phyloP scores from a whole-genome alignment of 2,329 filamentous ascomycete species.

The Fusarium nematophilum region DNA sequence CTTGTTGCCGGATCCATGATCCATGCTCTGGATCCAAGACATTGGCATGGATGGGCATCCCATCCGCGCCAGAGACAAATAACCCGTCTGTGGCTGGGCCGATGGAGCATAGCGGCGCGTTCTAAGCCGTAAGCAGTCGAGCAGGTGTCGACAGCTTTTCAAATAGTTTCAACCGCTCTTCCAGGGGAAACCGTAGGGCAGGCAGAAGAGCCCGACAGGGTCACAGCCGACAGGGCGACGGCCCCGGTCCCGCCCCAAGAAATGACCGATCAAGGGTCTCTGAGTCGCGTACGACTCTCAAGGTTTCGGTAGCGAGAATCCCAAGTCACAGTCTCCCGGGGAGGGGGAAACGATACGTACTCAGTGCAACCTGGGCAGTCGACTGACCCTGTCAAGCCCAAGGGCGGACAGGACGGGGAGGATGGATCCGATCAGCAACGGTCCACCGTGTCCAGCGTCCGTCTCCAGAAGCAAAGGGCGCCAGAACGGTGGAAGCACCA shows the following conservation, averaged over 20 bases:
- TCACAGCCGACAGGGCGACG: too few species aligned
- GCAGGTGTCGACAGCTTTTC: slow-evolving; percentile 16
- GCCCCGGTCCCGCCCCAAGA: too few species aligned
- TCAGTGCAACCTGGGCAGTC: background rate
- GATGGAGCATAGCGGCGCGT: slow-evolving; percentile 24
- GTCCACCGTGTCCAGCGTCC: slow-evolving; percentile 14
- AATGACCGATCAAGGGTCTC: slow-evolving; percentile 5
- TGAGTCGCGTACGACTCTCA: slow-evolving; percentile 23
- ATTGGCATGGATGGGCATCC: slow-evolving; percentile 30
- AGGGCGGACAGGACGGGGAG: slow-evolving; percentile 9
- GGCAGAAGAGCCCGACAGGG: background rate
- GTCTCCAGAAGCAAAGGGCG: slow-evolving; percentile 31
- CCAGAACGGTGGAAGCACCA: slow-evolving; percentile 37
- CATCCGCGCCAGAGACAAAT: slow-evolving; percentile 18
- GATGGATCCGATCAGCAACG: slow-evolving; percentile 35
- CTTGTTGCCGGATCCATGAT: slow-evolving; percentile 17
- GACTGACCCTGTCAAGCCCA: background rate
- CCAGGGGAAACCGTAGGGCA: slow-evolving; percentile 15
- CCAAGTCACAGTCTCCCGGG: too few species aligned
- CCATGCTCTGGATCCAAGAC: slow-evolving; percentile 31
- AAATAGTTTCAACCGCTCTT: slow-evolving; percentile 27
- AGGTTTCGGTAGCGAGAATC: background rate
- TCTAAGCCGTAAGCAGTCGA: slow-evolving; percentile 31
- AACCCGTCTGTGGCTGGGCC: slow-evolving; percentile 34
- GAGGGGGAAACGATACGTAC: too few species aligned